phyloP scores from a whole-genome alignment of 192 early-diverging fungal species.

The Chytriomyces sp. region DNA sequence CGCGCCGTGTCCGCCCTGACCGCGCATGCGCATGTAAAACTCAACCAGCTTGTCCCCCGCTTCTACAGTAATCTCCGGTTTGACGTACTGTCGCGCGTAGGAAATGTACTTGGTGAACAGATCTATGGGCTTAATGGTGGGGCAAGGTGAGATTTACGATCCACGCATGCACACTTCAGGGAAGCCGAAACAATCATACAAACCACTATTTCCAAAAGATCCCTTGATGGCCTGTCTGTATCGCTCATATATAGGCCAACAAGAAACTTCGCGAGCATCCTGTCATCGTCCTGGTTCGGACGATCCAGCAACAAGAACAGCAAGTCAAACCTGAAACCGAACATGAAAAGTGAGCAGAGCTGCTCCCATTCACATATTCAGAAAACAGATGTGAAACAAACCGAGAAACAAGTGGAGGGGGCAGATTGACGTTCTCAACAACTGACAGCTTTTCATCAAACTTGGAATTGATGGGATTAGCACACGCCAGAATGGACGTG shows the following conservation, averaged over 20 bases:
- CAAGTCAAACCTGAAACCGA: constrained; percentile 79
- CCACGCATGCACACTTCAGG: no score
- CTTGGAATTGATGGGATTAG: constrained; percentile 92
- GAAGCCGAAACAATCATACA: constrained; percentile 9
- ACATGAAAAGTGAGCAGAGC: neutral
- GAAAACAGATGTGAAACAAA: constrained; percentile 28
- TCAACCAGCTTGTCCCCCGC: constrained; percentile 76
- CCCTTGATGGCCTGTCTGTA: constrained; percentile 16
- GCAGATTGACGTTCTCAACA: constrained; percentile 87
- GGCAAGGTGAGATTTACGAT: neutral
- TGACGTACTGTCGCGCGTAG: constrained; percentile 75
- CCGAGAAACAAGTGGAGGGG: constrained; percentile 90
- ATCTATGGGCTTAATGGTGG: constrained; percentile 64
- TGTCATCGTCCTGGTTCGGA: constrained; percentile 82
- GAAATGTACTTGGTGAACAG: constrained; percentile 89
- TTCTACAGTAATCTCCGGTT: constrained; percentile 74
- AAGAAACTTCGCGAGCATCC: constrained; percentile 85
- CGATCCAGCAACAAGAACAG: constrained; percentile 90
- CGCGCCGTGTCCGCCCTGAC: constrained; percentile 57
- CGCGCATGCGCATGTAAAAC: constrained; percentile 81
- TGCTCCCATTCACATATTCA: neutral
- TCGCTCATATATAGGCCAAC: constrained; percentile 84
- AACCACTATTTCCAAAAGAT: neutral
- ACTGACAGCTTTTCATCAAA: constrained; percentile 82
- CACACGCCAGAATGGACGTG: constrained; percentile 90